These are phyloP conservation scores for Amylocarpus encephaloides DNA, from an alignment of 2,329 filamentous ascomycete genomes.

Conservation along the genomic window DNA sequence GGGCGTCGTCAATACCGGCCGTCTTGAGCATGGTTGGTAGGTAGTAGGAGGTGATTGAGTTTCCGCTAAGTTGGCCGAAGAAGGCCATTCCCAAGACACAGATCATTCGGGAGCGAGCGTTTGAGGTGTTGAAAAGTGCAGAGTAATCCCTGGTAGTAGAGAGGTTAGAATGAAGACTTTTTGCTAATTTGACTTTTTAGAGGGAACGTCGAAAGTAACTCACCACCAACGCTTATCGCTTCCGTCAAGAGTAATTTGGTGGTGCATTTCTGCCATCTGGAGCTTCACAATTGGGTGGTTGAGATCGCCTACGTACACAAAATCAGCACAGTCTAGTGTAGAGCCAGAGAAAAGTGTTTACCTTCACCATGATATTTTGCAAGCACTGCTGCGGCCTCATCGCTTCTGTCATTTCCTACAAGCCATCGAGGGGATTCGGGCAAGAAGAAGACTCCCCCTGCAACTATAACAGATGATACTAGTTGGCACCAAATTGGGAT, in stretches of 20 bases:
- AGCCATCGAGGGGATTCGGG: constrained; percentile 27
- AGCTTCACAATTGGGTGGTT: constrained; percentile 40
- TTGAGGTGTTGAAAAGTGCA: constrained; percentile 23
- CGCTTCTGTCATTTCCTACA: constrained; percentile 47
- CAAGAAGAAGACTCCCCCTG: constrained; percentile 41
- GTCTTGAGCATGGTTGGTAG: constrained; percentile 43
- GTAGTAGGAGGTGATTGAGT: constrained; percentile 38
- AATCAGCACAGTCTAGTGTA: constrained; percentile 23
- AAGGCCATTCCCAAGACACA: constrained; percentile 29
- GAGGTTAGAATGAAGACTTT: not conserved
- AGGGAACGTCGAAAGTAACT: not conserved
- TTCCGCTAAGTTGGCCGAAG: constrained; percentile 23
- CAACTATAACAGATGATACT: constrained; percentile 40
- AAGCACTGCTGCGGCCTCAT: constrained; percentile 49
- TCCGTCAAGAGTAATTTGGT: constrained; percentile 36
- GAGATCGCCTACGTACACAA: not conserved
- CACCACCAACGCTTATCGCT: constrained; percentile 25
- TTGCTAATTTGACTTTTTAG: not conserved
- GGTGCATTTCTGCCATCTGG: constrained; percentile 50
- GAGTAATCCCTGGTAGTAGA: constrained; percentile 24
- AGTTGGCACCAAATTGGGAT: constrained; percentile 51
- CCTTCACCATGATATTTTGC: constrained; percentile 48
- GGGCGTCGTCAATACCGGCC: constrained; percentile 32
- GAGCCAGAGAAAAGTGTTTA: constrained; percentile 36
- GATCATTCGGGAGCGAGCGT: constrained; percentile 26